Percentiles rank a stretch among this genome's conserved stretches.
Conservation (phyloP, 2,329 filamentous ascomycete genomes). For the Dothideomycetidae sp. region DNA sequence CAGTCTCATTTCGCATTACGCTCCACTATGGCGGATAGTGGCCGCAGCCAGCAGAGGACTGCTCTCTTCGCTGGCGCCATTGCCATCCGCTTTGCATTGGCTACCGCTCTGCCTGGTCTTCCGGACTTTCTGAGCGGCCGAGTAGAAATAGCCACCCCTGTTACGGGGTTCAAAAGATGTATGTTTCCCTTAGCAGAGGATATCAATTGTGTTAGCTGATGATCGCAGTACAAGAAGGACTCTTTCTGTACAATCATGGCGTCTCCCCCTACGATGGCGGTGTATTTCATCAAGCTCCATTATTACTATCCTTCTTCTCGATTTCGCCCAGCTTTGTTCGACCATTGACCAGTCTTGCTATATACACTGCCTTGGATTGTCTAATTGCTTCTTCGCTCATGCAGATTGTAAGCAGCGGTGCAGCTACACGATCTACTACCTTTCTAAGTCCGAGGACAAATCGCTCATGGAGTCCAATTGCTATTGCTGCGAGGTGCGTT, state of each 20-base stretch:
- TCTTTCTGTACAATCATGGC: conserved; percentile 92
- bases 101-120: conserved; percentile 65
- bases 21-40: conserved; percentile 2
- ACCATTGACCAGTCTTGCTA: conserved; percentile 54
- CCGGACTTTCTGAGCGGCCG: conserved; percentile 76
- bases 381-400: conserved; percentile 67
- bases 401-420: conserved; percentile 66
- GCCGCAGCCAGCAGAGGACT: conserved; percentile 40
- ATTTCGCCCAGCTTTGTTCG: conserved; percentile 57
- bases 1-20: no score
- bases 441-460: conserved; percentile 68
- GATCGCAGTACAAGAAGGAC: conserved; percentile 73
- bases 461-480: conserved; percentile 58
- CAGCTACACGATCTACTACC: conserved; percentile 56
- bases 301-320: conserved; percentile 83
- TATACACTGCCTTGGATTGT: conserved; percentile 72
- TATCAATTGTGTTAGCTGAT: neutral
- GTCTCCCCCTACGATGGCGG: conserved; percentile 95
- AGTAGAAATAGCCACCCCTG: conserved; percentile 91
- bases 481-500: conserved; percentile 61
- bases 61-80: conserved; percentile 63
- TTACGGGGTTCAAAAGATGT: conserved; percentile 97
- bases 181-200: no score
- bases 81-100: conserved; percentile 64
- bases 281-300: conserved; percentile 64